phyloP scores from a whole-genome alignment of 352 stramenopile species.

The Phytophthora cryptogea region DNA sequence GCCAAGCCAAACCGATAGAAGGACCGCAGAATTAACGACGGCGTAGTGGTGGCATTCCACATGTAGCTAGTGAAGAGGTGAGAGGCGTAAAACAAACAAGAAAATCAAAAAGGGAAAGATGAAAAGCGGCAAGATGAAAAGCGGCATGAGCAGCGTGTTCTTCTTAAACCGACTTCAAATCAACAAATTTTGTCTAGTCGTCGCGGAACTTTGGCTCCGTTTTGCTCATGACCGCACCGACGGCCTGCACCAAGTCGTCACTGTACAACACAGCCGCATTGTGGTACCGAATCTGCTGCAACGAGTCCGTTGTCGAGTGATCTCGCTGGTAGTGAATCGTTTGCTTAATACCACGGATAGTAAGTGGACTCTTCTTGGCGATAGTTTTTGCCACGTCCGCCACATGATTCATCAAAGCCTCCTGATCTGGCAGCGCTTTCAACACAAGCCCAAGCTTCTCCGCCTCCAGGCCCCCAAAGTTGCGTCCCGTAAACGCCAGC shows the following conservation, averaged over 20 bases:
- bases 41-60: conserved; percentile 8
- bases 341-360: conserved; percentile 87
- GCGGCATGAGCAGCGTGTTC: conserved; percentile 5
- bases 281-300: conserved; percentile 83
- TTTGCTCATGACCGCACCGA: conserved; percentile 75
- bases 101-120: conserved; percentile 31
- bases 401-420: conserved; percentile 65
- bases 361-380: conserved; percentile 85
- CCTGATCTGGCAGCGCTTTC: conserved; percentile 63
- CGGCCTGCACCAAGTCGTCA: conserved; percentile 80
- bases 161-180: background rate
- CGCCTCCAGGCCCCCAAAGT: conserved; percentile 79
- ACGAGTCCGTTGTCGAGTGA: conserved; percentile 76
- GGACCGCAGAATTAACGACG: conserved; percentile 17
- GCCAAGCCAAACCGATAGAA: conserved; percentile 27
- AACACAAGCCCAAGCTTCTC: conserved; percentile 79
- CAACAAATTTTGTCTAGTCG: conserved; percentile 40
- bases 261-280: conserved; percentile 87
- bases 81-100: conserved; percentile 18
- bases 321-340: conserved; percentile 88
- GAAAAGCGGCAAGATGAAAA: conserved; percentile 17
- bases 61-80: conserved; percentile 25
- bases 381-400: conserved; percentile 60
- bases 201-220: conserved; percentile 64
- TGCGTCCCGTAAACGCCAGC: conserved; percentile 82